Base-by-base conservation (phyloP, 257 asterid species). In the Solanum verrucosum region DNA sequence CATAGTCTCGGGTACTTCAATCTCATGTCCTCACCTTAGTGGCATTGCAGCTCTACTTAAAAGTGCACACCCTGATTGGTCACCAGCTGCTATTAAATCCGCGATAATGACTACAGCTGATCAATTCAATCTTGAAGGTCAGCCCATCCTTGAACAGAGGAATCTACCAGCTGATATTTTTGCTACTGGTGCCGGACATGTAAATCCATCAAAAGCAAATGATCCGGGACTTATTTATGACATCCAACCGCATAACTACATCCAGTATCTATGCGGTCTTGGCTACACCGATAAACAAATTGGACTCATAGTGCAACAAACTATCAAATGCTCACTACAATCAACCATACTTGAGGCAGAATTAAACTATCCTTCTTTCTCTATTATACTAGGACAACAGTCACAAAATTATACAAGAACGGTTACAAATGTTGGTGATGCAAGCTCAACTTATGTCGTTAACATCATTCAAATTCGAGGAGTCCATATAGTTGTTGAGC, bases 331-430 rank as follows among this genome's bases (percentile, higher is more conserved):
- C 82, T 84, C 89, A 4, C 4, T 40, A 11, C 44, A 40, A 23
- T 27, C 5, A 20, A 46, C 77, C 42, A 65, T 87, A 34, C 84
- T 87, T 0, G 91, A 90, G 78, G 90, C 91, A 63, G 86, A 89
- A 20, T 60, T 93, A 33, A 93, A 93, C 37, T 90, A 91, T 29
- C 95, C 93, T 4, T 91, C 95, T n/a, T 88, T 92, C 18, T 63
- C 92, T 0, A 14, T 92, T 40, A 33, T 4, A 1, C 87, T 90
- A 2, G 88, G 91, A 29, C 6, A 44, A 10, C n/a, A 23, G 23
- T 20, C 21, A 1, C 87, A 75, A 9, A 78, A 14, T 1, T 91
- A 91, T 67, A 77, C 92, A 4, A 89, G 93, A 87, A 92, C 90
- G 6, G 94, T 91, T 37, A 92, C 91, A 5, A 92, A 92, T 14